phyloP scores from a whole-genome alignment of 257 asterid species.

The Orobanche coerulescens region DNA sequence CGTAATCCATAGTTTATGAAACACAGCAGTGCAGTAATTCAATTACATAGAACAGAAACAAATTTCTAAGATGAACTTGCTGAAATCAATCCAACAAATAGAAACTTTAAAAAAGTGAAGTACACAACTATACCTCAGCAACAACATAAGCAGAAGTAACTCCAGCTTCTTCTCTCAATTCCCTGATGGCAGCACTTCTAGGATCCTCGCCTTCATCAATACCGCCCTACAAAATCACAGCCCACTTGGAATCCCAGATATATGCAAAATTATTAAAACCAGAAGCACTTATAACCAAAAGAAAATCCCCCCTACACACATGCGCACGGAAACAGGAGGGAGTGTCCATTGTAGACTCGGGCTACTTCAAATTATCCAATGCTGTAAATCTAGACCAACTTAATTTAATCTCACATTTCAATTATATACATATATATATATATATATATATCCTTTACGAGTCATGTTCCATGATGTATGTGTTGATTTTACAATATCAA shows the following conservation, averaged over 20 bases:
- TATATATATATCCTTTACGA: too few relatives aligned
- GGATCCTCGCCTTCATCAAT: conserved; percentile 79
- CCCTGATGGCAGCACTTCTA: conserved; percentile 76
- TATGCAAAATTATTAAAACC: not conserved
- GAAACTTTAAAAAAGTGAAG: conserved; percentile 8
- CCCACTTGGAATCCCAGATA: conserved; percentile 11
- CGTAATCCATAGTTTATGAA: not conserved
- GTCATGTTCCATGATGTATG: too few relatives aligned
- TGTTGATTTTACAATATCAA: too few relatives aligned
- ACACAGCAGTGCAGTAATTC: not conserved
- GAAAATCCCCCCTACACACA: not conserved
- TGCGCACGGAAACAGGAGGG: not conserved
- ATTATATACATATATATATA: not conserved
- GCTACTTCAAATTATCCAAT: not conserved
- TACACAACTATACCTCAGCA: conserved; percentile 52
- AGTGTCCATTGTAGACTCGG: not conserved
- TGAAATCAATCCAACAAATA: conserved; percentile 4
- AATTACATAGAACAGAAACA: not conserved
- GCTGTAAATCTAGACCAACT: conserved; percentile 10
- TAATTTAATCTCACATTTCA: not conserved
- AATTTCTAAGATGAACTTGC: not conserved
- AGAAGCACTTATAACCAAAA: not conserved
- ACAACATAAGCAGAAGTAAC: conserved; percentile 74
- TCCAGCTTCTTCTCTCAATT: conserved; percentile 92
- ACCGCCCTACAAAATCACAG: conserved; percentile 54